These are phyloP conservation scores for Tremellales sp. DNA, from an alignment of 1,284 basidiomycete genomes.

Conservation along the genomic window DNA sequence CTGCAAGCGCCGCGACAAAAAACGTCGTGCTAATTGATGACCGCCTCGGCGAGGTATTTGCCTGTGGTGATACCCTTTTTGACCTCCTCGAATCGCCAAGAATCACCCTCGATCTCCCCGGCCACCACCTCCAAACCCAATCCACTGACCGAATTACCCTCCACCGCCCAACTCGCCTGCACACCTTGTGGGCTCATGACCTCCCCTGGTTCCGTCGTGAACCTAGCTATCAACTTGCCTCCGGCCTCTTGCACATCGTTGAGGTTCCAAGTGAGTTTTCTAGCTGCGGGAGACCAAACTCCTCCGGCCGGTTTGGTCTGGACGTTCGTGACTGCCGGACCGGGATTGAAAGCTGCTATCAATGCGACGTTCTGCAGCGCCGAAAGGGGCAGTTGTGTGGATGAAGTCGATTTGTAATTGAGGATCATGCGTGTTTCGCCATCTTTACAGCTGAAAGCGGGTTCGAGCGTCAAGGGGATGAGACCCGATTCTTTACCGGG, in stretches of 20 bases:
- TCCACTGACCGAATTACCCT: slow-evolving; percentile 44
- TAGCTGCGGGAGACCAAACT: slow-evolving; percentile 42
- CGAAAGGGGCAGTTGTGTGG: slow-evolving; percentile 9
- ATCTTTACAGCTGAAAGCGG: slow-evolving; percentile 53
- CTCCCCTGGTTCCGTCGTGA: slow-evolving; percentile 39
- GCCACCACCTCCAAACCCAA: slow-evolving; percentile 45
- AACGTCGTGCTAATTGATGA: slow-evolving; percentile 7
- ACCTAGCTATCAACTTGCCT: slow-evolving; percentile 53
- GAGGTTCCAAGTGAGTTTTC: slow-evolving; percentile 49
- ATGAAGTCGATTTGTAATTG: slow-evolving; percentile 46
- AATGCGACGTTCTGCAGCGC: slow-evolving; percentile 41
- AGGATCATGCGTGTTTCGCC: slow-evolving; percentile 54
- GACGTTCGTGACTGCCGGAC: slow-evolving; percentile 46
- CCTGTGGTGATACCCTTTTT: slow-evolving; percentile 42
- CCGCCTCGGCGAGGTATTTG: slow-evolving; percentile 45
- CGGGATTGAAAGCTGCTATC: slow-evolving; percentile 42
- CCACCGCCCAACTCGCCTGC: slow-evolving; percentile 48
- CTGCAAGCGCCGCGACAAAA: not conserved
- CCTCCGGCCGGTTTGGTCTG: slow-evolving; percentile 53
- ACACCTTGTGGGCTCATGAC: slow-evolving; percentile 42
- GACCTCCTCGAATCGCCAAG: slow-evolving; percentile 35
- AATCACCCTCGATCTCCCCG: slow-evolving; percentile 18
- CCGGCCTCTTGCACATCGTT: slow-evolving; percentile 22
- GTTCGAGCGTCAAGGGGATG: slow-evolving; percentile 50
- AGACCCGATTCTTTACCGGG: slow-evolving; percentile 34